Conservation (phyloP, 352 stramenopile species). For the Phytophthora macrochlamydospora region DNA sequence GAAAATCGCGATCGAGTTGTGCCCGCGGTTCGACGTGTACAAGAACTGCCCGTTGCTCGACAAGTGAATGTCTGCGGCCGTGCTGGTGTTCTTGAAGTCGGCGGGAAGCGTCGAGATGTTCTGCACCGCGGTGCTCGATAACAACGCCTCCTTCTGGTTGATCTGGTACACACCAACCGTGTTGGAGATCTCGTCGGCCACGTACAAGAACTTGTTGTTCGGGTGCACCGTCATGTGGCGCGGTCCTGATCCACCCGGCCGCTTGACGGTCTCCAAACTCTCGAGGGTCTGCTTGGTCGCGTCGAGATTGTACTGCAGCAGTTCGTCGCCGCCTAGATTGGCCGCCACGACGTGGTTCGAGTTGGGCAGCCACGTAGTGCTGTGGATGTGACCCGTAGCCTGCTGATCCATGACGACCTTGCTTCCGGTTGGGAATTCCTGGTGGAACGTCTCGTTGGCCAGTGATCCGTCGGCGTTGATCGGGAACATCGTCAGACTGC, state of each 20-base stretch:
- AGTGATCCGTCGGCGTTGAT: conserved; percentile 55
- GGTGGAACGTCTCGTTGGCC: conserved; percentile 33
- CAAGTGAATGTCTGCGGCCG: conserved; percentile 57
- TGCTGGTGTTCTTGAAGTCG: conserved; percentile 30
- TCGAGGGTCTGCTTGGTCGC: conserved; percentile 42
- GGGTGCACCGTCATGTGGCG: conserved; percentile 69
- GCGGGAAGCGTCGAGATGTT: conserved; percentile 59
- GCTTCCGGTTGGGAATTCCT: conserved; percentile 51
- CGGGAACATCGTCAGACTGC: conserved; percentile 64
- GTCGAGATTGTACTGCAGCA: conserved; percentile 61
- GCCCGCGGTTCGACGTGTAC: conserved; percentile 64
- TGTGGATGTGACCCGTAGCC: conserved; percentile 64
- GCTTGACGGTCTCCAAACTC: conserved; percentile 25
- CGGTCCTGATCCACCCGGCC: conserved; percentile 49
- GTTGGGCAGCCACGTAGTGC: conserved; percentile 59
- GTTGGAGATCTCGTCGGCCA: conserved; percentile 68
- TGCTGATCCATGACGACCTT: conserved; percentile 42
- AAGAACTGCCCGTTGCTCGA: conserved; percentile 60
- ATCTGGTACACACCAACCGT: conserved; percentile 60
- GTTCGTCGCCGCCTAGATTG: conserved; percentile 65
- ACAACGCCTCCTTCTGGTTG: conserved; percentile 25
- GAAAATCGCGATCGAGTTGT: conserved; percentile 72
- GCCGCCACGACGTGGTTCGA: conserved; percentile 48
- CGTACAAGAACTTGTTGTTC: conserved; percentile 54
- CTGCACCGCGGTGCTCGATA: conserved; percentile 41